Evolutionary conservation across 169 alveolate genomes (phyloP).

Genomic region (Neospora caninum): DNA sequence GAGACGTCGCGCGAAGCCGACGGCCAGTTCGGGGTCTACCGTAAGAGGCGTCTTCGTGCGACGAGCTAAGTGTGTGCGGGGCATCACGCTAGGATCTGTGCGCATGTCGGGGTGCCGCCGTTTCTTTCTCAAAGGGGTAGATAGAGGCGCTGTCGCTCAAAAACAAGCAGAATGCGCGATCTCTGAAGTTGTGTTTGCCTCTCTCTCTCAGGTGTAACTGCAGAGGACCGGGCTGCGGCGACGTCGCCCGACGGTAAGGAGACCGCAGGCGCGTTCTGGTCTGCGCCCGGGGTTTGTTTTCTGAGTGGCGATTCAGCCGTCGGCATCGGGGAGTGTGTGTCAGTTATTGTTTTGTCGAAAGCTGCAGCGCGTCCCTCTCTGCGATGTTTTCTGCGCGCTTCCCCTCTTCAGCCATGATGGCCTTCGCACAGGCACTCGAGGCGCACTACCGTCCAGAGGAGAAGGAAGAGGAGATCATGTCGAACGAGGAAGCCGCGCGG

Average conservation of each 20-base stretch:
- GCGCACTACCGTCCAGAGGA: background rate
- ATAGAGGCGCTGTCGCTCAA: too few species aligned
- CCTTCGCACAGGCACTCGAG: slow-evolving; percentile 21
- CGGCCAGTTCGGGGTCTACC: too few species aligned
- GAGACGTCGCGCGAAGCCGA: too few species aligned
- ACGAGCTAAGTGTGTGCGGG: too few species aligned
- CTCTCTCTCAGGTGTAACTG: background rate
- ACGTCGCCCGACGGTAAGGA: background rate
- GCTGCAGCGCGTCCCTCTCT: background rate
- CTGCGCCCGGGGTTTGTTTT: background rate
- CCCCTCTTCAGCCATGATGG: background rate
- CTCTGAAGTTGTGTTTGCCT: background rate
- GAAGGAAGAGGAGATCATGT: background rate
- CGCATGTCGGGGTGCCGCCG: too few species aligned
- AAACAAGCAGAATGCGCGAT: too few species aligned
- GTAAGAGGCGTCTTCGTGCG: too few species aligned
- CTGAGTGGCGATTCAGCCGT: background rate
- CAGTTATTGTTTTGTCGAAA: background rate
- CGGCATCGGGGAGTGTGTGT: background rate
- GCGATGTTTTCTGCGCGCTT: too few species aligned
- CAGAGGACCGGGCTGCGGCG: background rate
- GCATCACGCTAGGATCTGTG: too few species aligned
- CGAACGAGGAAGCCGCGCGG: background rate
- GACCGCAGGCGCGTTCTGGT: background rate
- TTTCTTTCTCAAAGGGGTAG: too few species aligned